Conservation (phyloP, 768 basidiomycete genomes). For the Phaeotremella skinneri region DNA sequence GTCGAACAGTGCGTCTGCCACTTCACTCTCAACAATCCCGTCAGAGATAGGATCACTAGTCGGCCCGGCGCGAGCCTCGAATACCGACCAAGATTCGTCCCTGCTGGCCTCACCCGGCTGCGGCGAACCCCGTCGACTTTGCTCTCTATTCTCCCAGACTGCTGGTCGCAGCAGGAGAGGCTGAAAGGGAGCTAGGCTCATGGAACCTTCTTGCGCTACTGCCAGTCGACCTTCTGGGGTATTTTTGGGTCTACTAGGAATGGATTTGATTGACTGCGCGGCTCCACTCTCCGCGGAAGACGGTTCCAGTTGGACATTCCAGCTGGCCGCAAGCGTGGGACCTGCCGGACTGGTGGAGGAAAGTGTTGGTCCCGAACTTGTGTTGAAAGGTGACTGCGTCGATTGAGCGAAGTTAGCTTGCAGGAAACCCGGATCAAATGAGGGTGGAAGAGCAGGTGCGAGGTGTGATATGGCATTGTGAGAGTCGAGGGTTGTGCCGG, state of each 20-base stretch:
- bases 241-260: background rate
- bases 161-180: constrained; percentile 16
- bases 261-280: background rate
- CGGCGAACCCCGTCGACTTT: constrained; percentile 17
- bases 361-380: background rate
- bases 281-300: constrained; percentile 7
- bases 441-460: too few species aligned
- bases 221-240: constrained; percentile 21
- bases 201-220: constrained; percentile 14
- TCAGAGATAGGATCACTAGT: constrained; percentile 25
- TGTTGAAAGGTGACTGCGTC: background rate
- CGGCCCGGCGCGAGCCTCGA: constrained; percentile 16
- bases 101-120: constrained; percentile 11
- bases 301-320: constrained; percentile 11
- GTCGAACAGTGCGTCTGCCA: constrained; percentile 18
- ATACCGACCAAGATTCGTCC: constrained; percentile 13
- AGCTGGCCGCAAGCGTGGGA: background rate
- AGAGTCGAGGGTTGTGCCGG: too few species aligned
- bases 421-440: too few species aligned
- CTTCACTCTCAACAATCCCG: constrained; percentile 8
- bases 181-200: constrained; percentile 23
- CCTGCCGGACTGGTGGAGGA: constrained; percentile 6
- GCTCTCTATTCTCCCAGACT: constrained; percentile 30
- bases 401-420: background rate
- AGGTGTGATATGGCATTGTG: too few species aligned